Percentiles rank a stretch among this genome's conserved stretches.
These are phyloP conservation scores for Paramecium caudatum DNA, from an alignment of 73 alveolate species.

Conservation along the genomic window DNA sequence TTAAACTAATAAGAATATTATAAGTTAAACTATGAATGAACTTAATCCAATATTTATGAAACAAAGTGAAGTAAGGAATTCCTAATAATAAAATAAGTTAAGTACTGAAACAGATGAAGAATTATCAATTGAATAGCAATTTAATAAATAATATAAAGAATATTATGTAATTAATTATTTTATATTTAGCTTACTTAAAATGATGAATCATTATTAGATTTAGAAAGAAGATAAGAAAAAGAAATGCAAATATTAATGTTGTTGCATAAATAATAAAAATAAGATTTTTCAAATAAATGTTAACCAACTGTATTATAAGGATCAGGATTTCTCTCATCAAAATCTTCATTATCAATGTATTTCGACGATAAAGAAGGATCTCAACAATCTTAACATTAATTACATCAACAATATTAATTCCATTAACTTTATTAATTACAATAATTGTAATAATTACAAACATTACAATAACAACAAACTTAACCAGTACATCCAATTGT, in stretches of 20 bases:
- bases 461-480: background rate
- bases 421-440: background rate
- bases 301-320: background rate
- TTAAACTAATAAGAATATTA: background rate
- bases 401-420: background rate
- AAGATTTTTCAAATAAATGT: background rate
- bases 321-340: background rate
- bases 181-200: slow-evolving; percentile 9
- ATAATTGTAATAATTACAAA: background rate
- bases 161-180: background rate
- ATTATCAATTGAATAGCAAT: slow-evolving; percentile 18
- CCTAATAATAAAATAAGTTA: slow-evolving; percentile 45
- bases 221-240: slow-evolving; percentile 52
- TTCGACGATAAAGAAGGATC: background rate
- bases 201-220: slow-evolving; percentile 47
- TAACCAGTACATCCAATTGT: background rate
- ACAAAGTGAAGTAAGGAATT: slow-evolving; percentile 27
- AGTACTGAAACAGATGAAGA: slow-evolving; percentile 51
- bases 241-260: slow-evolving; percentile 9
- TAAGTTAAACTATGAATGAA: background rate
- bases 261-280: slow-evolving; percentile 20
- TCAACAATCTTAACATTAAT: background rate
- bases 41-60: background rate
- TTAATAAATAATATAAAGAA: slow-evolving; percentile 9
- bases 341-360: background rate